Evolutionary conservation across 2,329 filamentous ascomycete genomes (phyloP), one percentile per base, ranked within the genome.

Genomic region (Endocalyx cinctus): DNA sequence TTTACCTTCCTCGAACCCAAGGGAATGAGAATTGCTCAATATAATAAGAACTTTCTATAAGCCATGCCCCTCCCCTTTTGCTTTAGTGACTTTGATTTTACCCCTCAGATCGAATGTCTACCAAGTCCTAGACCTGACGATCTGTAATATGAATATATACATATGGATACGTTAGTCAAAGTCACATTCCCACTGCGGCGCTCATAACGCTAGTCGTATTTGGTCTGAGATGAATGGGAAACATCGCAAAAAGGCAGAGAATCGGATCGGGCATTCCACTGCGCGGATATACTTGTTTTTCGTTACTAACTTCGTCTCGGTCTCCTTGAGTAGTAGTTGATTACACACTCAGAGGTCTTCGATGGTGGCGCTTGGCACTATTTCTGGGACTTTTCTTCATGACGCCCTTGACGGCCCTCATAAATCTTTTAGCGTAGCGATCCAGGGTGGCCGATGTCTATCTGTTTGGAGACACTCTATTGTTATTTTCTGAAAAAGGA

Each of bases 231-330:
- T 31, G 41, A 25, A 27, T 34, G 39, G 30, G 33, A 31, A 36
- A 36, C 31, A 39, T 33, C 29, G 29, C 29, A 30, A 43, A 27
- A 32, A 45, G 31, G 25, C 35, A 44, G 40, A n/a, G n/a, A n/a
- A n/a, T 44, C 39, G 55, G 51, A 55, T 55, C 49, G 42, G 46
- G 31, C 53, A 57, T 57, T 57, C 53, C 50, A 41, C 28, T 41
- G 48, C 49, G 48, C 38, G 41, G 46, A 47, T 46, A 38, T 46
- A 43, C 33, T 44, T 51, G 47, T 47, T 44, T 48, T 36, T 46
- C 31, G 33, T 43, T 48, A 42, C 43, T 38, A 43, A 42, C 35
- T 44, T 23, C 22, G 43, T 46, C 48, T 41, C 41, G 38, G 49
- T 47, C 42, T 47, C 46, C 41, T 50, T 52, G 39, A 52, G 49